phyloP scores from a whole-genome alignment of 768 basidiomycete species.

The Lentinula aciculospora region DNA sequence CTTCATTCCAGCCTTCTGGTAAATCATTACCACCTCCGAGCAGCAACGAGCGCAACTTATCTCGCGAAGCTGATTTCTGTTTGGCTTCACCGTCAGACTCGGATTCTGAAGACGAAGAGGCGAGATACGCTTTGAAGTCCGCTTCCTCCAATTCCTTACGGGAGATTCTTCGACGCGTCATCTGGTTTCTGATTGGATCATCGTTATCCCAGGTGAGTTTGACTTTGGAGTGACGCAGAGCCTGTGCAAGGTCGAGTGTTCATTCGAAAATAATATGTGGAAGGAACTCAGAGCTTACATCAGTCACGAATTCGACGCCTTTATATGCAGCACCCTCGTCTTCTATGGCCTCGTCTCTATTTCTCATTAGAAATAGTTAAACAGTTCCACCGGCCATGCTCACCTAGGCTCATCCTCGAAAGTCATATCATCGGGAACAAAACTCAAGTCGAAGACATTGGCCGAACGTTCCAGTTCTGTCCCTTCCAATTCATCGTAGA shows the following conservation, averaged over 20 bases:
- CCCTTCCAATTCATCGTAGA: constrained; percentile 84
- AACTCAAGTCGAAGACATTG: constrained; percentile 93
- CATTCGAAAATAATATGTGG: background rate
- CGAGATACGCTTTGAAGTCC: constrained; percentile 80
- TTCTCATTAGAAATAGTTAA: background rate
- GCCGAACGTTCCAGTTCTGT: constrained; percentile 96
- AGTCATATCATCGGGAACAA: constrained; percentile 83
- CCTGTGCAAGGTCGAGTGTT: constrained; percentile 38
- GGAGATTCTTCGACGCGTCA: constrained; percentile 75
- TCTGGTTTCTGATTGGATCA: constrained; percentile 76
- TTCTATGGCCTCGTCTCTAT: constrained; percentile 80
- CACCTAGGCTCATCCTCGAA: constrained; percentile 79
- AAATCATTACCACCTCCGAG: constrained; percentile 63
- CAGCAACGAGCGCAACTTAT: constrained; percentile 71
- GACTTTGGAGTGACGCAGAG: constrained; percentile 95
- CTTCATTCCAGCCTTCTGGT: constrained; percentile 80
- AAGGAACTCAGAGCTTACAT: constrained; percentile 47
- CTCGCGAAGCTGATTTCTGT: constrained; percentile 45
- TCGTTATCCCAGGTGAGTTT: constrained; percentile 99
- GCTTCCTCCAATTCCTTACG: constrained; percentile 86
- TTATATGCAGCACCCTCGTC: constrained; percentile 49
- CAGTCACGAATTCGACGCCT: constrained; percentile 86
- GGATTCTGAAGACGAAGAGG: constrained; percentile 63
- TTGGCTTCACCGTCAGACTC: constrained; percentile 40
- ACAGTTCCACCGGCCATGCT: background rate